phyloP scores from a whole-genome alignment of 768 basidiomycete genomes.

The Pseudohyphozyma bogoriensis region DNA sequence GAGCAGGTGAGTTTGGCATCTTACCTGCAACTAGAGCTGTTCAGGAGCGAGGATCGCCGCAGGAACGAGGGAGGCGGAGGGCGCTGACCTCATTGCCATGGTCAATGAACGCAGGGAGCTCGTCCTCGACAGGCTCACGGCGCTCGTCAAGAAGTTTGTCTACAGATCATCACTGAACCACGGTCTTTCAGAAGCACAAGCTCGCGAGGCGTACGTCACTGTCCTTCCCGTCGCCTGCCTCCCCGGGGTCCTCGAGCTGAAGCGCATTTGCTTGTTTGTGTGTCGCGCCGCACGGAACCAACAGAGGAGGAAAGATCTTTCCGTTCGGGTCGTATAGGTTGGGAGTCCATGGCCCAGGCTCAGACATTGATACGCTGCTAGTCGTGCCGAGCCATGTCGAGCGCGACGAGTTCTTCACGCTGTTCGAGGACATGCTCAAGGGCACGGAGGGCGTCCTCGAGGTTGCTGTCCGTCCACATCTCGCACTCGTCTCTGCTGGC shows the following conservation, averaged over 20 bases:
- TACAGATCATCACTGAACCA: constrained; percentile 62
- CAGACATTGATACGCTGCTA: constrained; percentile 96
- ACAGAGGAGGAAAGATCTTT: constrained; percentile 84
- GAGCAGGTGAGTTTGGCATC: constrained; percentile 72
- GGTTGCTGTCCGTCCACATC: constrained; percentile 61
- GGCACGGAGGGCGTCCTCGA: constrained; percentile 73
- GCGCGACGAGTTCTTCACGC: constrained; percentile 87
- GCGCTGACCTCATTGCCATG: too few relatives aligned
- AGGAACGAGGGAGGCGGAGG: too few relatives aligned
- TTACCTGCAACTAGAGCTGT: too few relatives aligned
- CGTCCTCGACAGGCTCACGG: constrained; percentile 78
- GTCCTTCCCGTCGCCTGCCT: neutral
- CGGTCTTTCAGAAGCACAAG: constrained; percentile 79
- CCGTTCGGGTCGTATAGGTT: constrained; percentile 97
- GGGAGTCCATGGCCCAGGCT: constrained; percentile 89
- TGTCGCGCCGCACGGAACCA: too few relatives aligned
- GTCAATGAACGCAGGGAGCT: constrained; percentile 65
- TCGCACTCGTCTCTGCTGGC: neutral
- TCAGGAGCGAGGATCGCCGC: too few relatives aligned
- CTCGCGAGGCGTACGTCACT: constrained; percentile 51
- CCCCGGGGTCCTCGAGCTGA: neutral
- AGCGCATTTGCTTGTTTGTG: neutral
- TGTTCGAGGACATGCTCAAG: constrained; percentile 79
- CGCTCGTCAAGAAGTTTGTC: constrained; percentile 88
- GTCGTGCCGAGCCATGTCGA: constrained; percentile 95